Percentiles rank a stretch among this genome's conserved stretches.
These are phyloP conservation scores for Rhizoclosmatium sp. DNA, from an alignment of 192 early-diverging fungal genomes.

Conservation along the genomic window DNA sequence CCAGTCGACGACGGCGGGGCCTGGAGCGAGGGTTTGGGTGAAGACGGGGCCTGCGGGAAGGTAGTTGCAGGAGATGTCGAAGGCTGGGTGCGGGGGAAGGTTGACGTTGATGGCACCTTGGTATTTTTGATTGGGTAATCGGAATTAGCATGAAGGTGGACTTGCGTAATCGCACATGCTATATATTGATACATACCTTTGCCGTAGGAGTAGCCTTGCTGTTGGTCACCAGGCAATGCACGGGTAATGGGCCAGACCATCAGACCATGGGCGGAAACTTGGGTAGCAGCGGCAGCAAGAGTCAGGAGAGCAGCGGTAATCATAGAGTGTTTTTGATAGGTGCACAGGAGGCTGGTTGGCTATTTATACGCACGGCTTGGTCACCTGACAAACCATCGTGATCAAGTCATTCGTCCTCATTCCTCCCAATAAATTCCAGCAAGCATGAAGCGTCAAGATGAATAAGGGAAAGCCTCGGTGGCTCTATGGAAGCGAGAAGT, in stretches of 20 bases:
- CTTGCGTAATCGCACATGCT: no score
- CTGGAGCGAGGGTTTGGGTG: not conserved
- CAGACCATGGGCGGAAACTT: slow-evolving; percentile 6
- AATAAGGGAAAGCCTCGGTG: no score
- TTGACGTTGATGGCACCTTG: slow-evolving; percentile 8
- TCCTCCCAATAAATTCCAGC: no score
- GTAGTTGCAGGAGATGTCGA: slow-evolving; percentile 5
- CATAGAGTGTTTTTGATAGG: no score
- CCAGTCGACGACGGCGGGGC: not conserved
- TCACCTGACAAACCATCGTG: no score
- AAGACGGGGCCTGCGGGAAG: not conserved
- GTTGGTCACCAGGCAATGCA: not conserved
- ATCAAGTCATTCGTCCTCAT: no score
- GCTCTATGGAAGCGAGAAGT: no score
- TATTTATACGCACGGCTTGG: no score
- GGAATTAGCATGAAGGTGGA: no score
- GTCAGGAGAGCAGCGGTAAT: not conserved
- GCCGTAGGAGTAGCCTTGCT: slow-evolving; percentile 4
- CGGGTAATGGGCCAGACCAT: slow-evolving; percentile 2
- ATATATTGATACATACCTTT: not conserved
- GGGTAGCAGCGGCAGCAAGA: not conserved
- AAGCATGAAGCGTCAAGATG: no score
- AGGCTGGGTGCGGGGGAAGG: slow-evolving; percentile 6
- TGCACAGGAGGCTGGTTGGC: no score
- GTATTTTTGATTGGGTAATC: not conserved